Conservation (phyloP, 2,329 filamentous ascomycete genomes). For the Trichoderma citrinoviride region DNA sequence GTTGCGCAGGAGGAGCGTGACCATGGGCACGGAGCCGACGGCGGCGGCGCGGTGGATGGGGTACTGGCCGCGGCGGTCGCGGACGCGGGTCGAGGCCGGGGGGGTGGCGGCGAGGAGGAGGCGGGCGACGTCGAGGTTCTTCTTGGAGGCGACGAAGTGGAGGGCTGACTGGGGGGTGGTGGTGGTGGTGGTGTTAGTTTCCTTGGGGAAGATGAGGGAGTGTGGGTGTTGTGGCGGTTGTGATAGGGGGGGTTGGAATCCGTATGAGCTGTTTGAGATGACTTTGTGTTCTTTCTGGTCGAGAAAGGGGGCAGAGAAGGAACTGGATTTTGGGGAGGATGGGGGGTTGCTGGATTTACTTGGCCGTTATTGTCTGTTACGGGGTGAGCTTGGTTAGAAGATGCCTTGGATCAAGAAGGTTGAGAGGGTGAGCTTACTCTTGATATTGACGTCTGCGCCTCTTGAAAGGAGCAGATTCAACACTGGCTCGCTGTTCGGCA, state of each 20-base stretch:
- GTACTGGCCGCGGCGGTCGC: slow-evolving; percentile 85
- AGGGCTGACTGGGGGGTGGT: slow-evolving; percentile 73
- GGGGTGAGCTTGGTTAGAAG: not conserved
- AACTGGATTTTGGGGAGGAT: too few species aligned
- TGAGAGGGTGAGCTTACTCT: slow-evolving; percentile 50
- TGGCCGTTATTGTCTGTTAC: slow-evolving; percentile 64
- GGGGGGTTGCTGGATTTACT: slow-evolving; percentile 36
- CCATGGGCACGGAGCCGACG: slow-evolving; percentile 82
- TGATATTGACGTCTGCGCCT: slow-evolving; percentile 70
- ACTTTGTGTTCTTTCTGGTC: too few species aligned
- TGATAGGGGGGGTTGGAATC: too few species aligned
- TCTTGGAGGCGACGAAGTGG: slow-evolving; percentile 89
- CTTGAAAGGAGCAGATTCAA: slow-evolving; percentile 66
- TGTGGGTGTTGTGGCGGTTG: too few species aligned
- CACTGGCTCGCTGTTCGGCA: slow-evolving; percentile 68
- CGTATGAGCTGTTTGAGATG: not conserved
- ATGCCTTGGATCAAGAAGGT: not conserved
- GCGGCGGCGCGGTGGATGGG: slow-evolving; percentile 90
- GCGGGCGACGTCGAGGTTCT: slow-evolving; percentile 76
- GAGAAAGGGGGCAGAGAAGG: not conserved
- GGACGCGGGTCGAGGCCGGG: slow-evolving; percentile 71
- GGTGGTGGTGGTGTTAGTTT: not conserved
- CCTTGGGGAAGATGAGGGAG: too few species aligned
- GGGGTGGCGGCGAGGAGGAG: slow-evolving; percentile 70
- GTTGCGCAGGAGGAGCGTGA: slow-evolving; percentile 73